Evolutionary conservation across 2,329 filamentous ascomycete genomes (phyloP), one percentile per base, ranked within the genome.

Genomic region (Ophiosphaerella herpotricha): DNA sequence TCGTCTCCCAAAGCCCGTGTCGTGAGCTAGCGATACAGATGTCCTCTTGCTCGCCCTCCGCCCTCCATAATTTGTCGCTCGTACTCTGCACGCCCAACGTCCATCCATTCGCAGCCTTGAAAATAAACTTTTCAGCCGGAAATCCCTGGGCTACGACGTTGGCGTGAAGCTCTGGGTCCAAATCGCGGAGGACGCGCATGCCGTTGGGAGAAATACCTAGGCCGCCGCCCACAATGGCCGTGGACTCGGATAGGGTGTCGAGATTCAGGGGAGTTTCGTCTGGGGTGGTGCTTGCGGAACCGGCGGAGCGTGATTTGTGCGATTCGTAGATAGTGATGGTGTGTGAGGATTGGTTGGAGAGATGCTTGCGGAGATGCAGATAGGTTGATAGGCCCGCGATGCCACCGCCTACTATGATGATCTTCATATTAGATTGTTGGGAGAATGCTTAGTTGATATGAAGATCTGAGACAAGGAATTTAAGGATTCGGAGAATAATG

Each of bases 131-230:
- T 31, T 62, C 59, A 23, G 37, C 46, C 11, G 37, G 40, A 37
- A 63, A 70, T 5, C 60, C 60, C 31, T 64, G 60, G 1, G 54
- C 55, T 7, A 46, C 45, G 7, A 70, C 54, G 12, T 46, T 43
- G 31, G 56, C 47, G 26, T 62, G 44, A 16, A 72, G 40, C 1
- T 50, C 48, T 11, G 34, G 33, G 21, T 54, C 40, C 7, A 71
- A 52, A 26, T 58, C 50, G 13, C 48, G 33, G 13, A 70, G 50
- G 8, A 61, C 54, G 1, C 60, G 58, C 48, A 66, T 58, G 13
- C 64, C 66, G 31, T 71, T 71, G 0, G 68, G 60, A 7, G 55
- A 54, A 46, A 71, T 50, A 11, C 61, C 64, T n/a, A 71, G 53
- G 13, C 65, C 59, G 21, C 60, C 61, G 7, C 67, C 66, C 7